Conservation (phyloP, 371 early-diverging fungal species). For the Zancudomyces culisetae region DNA sequence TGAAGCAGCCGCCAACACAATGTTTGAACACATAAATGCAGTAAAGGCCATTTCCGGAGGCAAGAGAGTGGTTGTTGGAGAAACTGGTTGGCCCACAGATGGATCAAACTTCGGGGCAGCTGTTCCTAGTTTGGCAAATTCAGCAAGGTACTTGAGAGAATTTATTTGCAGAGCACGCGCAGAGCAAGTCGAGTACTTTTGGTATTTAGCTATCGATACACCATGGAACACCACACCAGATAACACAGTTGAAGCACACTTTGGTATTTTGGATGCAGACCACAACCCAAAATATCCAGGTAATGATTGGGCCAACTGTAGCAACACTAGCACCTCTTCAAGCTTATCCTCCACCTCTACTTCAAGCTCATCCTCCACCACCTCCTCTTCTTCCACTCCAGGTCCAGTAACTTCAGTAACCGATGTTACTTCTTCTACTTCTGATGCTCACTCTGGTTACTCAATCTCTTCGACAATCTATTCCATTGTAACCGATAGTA, state of each 20-base stretch:
- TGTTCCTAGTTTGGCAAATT: constrained; percentile 22
- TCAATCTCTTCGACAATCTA: too few species aligned
- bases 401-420: too few species aligned
- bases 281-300: not conserved
- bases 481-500: too few species aligned
- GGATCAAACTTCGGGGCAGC: constrained; percentile 25
- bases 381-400: too few species aligned
- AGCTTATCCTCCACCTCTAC: too few species aligned
- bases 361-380: too few species aligned
- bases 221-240: constrained; percentile 19
- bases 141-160: constrained; percentile 13
- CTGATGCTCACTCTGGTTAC: too few species aligned
- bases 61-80: constrained; percentile 27
- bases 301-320: not conserved
- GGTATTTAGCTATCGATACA: constrained; percentile 31
- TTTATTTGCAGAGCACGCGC: constrained; percentile 16
- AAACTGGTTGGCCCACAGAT: constrained; percentile 37
- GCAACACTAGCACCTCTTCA: too few species aligned
- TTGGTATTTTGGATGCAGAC: not conserved
- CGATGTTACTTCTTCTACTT: too few species aligned
- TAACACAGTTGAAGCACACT: not conserved
- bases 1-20: constrained; percentile 22
- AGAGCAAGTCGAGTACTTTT: constrained; percentile 27
- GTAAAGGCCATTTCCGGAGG: constrained; percentile 21
- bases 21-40: constrained; percentile 24